Percentiles rank a stretch among this genome's conserved stretches.
Conservation (phyloP, 1,284 basidiomycete species). For the Leccinum olivaceoglutinosum region DNA sequence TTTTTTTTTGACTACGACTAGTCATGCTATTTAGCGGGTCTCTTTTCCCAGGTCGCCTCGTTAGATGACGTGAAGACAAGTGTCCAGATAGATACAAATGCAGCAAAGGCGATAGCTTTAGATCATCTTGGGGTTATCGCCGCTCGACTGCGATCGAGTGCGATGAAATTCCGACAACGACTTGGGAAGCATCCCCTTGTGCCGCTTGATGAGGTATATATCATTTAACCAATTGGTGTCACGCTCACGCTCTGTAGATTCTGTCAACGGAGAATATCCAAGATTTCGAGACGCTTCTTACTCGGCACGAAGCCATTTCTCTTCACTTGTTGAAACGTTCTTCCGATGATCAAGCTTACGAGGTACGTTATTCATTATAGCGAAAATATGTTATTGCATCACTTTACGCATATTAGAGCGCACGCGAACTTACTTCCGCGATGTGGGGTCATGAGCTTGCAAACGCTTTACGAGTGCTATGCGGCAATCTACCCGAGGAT, state of each 20-base stretch:
- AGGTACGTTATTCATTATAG: constrained; percentile 39
- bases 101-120: constrained; percentile 81
- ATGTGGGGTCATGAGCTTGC: constrained; percentile 74
- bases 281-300: constrained; percentile 52
- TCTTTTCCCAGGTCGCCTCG: constrained; percentile 43
- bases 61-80: constrained; percentile 78
- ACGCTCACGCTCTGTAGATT: constrained; percentile 38
- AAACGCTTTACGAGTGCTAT: constrained; percentile 50
- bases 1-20: background rate
- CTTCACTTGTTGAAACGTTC: constrained; percentile 61
- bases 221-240: background rate
- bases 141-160: constrained; percentile 65
- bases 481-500: constrained; percentile 36
- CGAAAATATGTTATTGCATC: background rate
- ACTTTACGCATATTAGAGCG: constrained; percentile 31
- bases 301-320: constrained; percentile 58
- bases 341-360: constrained; percentile 72
- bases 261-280: constrained; percentile 46
- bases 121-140: constrained; percentile 94
- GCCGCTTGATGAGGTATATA: constrained; percentile 64
- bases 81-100: constrained; percentile 64
- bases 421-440: constrained; percentile 67
- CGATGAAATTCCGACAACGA: constrained; percentile 46
- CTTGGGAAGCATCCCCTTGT: constrained; percentile 34
- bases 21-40: background rate